Base-by-base conservation (phyloP, 352 stramenopile species). In the Phytophthora nicotianae region DNA sequence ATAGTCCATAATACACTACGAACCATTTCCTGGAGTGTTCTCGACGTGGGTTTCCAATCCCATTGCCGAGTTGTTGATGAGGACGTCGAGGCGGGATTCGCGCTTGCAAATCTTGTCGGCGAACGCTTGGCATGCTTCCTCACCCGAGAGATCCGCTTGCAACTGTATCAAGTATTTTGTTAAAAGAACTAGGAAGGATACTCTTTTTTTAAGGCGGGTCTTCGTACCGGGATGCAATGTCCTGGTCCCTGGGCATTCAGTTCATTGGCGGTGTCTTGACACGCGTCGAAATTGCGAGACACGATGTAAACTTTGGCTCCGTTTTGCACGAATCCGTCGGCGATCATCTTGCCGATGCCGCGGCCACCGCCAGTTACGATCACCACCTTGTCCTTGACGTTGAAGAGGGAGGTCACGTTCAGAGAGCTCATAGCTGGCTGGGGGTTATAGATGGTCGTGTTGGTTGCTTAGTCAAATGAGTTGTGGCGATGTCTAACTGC, bases 291-390 rank as follows among this genome's bases (percentile, higher is more conserved):
- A 57, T 88, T 87, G 17, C 94, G 90, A 45, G 84, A 97, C 0
- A 89, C 95, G 40, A 99, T 89, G 57, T 98, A 93, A 5, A 99
- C 96, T 62, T 91, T 98, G 48, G 93, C 93, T 55, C 91, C 89
- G 56, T 97, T 97, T 42, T 82, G 67, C 19, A 94, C 83, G 72
- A 98, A 98, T 13, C 90, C 91, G 60, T 96, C 89, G 47, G 95
- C 92, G 61, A 99, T 98, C 95, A 98, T 98, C 54, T 90, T 85
- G 49, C 96, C 96, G 69, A 99, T 98, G 33, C 96, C 96, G 37
- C 91, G 80, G 29, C 88, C 94, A 40, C 96, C 95, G 52, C 96
- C 96, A 17, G 95, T 98, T 57, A 98, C 83, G 6, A 98, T 58
- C 21, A 98, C 91, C 33, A 90, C 68, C 58, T 91, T 90, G 62